Evolutionary conservation across 2,329 filamentous ascomycete species (phyloP).

Genomic region (Colletotrichum tropicicola): DNA sequence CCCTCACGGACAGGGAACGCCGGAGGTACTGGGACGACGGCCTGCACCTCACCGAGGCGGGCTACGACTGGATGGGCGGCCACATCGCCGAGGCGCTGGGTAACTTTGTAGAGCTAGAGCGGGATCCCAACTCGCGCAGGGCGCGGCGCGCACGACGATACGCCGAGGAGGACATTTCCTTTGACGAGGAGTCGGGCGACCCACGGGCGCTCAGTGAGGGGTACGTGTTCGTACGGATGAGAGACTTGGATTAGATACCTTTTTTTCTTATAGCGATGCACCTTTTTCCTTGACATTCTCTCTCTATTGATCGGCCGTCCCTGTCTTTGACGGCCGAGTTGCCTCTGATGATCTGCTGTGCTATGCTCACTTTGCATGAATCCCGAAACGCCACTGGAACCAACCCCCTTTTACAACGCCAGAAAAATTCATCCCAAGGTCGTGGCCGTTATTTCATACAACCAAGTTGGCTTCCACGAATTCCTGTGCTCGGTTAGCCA

Average conservation of each 20-base stretch:
- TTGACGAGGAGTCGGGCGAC: conserved; percentile 61
- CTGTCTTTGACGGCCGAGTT: not conserved
- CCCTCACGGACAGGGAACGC: conserved; percentile 55
- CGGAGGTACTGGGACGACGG: conserved; percentile 68
- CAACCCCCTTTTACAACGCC: conserved; percentile 14
- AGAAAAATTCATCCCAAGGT: not conserved
- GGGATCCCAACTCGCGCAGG: conserved; percentile 31
- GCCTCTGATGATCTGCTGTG: conserved; percentile 14
- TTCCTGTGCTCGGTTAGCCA: conserved; percentile 48
- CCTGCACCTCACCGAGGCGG: conserved; percentile 64
- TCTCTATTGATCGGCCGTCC: not conserved
- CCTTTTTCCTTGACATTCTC: not conserved
- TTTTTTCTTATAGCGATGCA: conserved; percentile 13
- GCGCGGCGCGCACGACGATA: conserved; percentile 37
- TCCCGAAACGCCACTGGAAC: conserved; percentile 17
- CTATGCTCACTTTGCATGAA: conserved; percentile 21
- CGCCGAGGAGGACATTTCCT: conserved; percentile 48
- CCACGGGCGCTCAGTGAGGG: conserved; percentile 57
- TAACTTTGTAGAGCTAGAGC: conserved; percentile 42
- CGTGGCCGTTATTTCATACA: conserved; percentile 37
- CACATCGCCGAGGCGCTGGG: conserved; percentile 63
- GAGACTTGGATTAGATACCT: conserved; percentile 56
- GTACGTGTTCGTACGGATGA: conserved; percentile 62
- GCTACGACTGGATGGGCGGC: conserved; percentile 71
- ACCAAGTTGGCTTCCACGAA: conserved; percentile 65